Evolutionary conservation across 2,329 filamentous ascomycete species (phyloP).

Genomic region (Allantophomopsis cytisporea): DNA sequence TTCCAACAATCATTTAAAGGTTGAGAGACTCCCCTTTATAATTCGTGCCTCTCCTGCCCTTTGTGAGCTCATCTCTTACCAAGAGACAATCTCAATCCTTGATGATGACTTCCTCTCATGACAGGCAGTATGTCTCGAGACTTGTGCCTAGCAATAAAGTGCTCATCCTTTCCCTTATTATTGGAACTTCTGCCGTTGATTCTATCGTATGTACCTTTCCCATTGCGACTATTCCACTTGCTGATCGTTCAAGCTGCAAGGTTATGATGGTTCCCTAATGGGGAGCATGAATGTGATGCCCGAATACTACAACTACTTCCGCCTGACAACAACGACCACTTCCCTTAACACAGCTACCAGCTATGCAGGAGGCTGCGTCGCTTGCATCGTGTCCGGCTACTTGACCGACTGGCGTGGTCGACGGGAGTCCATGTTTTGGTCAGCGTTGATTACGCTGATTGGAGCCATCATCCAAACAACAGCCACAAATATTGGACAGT

Average conservation of each 20-base stretch:
- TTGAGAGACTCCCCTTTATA: too few species aligned
- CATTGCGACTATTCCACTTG: background rate
- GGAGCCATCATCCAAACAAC: slow-evolving; percentile 16
- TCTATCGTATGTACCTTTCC: slow-evolving; percentile 4
- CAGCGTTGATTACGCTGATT: slow-evolving; percentile 5
- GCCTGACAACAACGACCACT: slow-evolving; percentile 18
- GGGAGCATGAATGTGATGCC: slow-evolving; percentile 21
- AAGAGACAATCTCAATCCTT: too few species aligned
- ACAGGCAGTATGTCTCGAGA: slow-evolving; percentile 5
- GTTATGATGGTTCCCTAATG: slow-evolving; percentile 21
- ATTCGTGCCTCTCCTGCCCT: too few species aligned
- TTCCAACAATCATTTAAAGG: too few species aligned
- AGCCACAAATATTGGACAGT: slow-evolving; percentile 9
- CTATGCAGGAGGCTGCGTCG: slow-evolving; percentile 41
- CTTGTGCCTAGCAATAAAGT: slow-evolving; percentile 3
- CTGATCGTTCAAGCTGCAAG: slow-evolving; percentile 4
- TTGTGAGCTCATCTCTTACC: too few species aligned
- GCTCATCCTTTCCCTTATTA: slow-evolving; percentile 2
- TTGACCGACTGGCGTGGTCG: slow-evolving; percentile 3
- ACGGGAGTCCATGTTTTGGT: slow-evolving; percentile 3
- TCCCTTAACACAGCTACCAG: slow-evolving; percentile 15
- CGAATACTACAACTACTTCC: slow-evolving; percentile 18
- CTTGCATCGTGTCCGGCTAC: slow-evolving; percentile 45
- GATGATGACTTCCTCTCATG: background rate
- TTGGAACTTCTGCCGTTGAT: slow-evolving; percentile 5